Evolutionary conservation across 495 filamentous ascomycete genomes (phyloP).

Genomic region (Daldinia grandis): DNA sequence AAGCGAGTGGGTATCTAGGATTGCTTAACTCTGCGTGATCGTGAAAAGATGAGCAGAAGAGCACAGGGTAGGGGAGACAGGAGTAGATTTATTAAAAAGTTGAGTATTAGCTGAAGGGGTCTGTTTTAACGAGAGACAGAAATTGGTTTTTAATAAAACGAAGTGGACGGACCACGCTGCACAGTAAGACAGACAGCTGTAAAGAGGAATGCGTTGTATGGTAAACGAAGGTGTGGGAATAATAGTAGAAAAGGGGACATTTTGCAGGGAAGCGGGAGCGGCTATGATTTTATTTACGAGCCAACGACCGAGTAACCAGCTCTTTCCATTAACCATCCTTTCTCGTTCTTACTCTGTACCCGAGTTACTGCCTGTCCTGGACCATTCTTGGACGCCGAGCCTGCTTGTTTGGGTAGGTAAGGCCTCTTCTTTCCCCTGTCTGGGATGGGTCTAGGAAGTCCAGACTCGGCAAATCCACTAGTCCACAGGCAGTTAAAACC

Average conservation of each 20-base stretch:
- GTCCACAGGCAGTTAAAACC: conserved; percentile 32
- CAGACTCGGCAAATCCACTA: conserved; percentile 32
- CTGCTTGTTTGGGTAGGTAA: conserved; percentile 35
- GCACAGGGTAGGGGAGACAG: background rate
- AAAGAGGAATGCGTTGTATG: conserved; percentile 26
- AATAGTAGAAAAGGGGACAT: conserved; percentile 28
- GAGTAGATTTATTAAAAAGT: conserved; percentile 35
- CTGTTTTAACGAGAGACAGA: conserved; percentile 42
- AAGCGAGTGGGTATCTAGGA: background rate
- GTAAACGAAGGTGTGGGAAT: conserved; percentile 43
- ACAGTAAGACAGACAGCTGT: conserved; percentile 33
- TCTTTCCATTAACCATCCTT: conserved; percentile 35
- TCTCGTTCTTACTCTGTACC: conserved; percentile 22
- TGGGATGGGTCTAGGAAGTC: conserved; percentile 16
- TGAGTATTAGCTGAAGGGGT: conserved; percentile 19
- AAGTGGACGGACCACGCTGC: conserved; percentile 16
- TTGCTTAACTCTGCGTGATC: conserved; percentile 10
- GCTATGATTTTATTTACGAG: conserved; percentile 41
- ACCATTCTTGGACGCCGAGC: conserved; percentile 20
- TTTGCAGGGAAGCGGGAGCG: conserved; percentile 34
- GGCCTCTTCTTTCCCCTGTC: conserved; percentile 26
- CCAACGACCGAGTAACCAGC: conserved; percentile 33
- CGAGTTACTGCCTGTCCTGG: conserved; percentile 9
- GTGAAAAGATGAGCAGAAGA: conserved; percentile 4
- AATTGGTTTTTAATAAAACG: conserved; percentile 32